A percentile compares a stretch with the other conserved stretches of the same genome.
Evolutionary conservation across 2,329 filamentous ascomycete species (phyloP).

Genomic region (Aspergillus ochraceus): DNA sequence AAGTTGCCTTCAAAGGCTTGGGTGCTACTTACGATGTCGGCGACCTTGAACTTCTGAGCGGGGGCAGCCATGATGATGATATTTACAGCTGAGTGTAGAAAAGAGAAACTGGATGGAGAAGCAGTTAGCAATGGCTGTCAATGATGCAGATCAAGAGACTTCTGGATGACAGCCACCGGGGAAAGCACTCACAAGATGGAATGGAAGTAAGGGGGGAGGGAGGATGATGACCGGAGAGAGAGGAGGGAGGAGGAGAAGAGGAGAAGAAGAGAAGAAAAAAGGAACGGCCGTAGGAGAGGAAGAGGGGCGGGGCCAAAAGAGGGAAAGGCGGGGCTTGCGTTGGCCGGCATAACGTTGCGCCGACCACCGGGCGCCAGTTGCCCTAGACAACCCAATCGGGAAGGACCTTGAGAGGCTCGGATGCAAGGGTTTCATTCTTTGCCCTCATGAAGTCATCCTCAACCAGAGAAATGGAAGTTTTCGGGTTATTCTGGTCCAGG

Average conservation of each 20-base stretch:
- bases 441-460: no score
- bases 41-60: constrained; percentile 95
- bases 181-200: neutral
- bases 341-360: neutral
- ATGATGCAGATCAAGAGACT: neutral
- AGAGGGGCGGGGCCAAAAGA: constrained; percentile 9
- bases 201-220: constrained; percentile 5
- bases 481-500: no score
- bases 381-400: neutral
- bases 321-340: neutral
- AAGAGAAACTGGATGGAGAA: neutral
- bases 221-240: constrained; percentile 3
- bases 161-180: neutral
- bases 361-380: neutral
- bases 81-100: constrained; percentile 1
- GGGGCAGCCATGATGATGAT: constrained; percentile 63
- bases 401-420: neutral
- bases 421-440: neutral
- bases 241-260: constrained; percentile 11
- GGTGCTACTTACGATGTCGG: constrained; percentile 68
- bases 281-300: constrained; percentile 1
- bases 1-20: neutral
- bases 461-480: no score
- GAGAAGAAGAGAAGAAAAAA: constrained; percentile 10
- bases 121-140: neutral